phyloP scores from a whole-genome alignment of 208 protist species.

The Endotrypanum monterogeii region DNA sequence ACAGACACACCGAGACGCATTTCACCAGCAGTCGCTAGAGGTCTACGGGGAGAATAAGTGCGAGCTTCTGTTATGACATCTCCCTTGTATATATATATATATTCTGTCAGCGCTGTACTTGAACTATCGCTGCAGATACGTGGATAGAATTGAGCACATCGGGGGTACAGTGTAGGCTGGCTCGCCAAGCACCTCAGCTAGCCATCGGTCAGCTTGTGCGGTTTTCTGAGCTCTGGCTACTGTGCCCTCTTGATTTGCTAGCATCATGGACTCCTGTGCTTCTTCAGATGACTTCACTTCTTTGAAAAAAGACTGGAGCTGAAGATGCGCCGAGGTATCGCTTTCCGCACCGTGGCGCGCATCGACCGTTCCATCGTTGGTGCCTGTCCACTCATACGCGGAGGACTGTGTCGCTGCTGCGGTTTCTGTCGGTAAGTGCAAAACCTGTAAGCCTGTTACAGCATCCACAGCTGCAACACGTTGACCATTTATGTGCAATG shows the following conservation, averaged over 20 bases:
- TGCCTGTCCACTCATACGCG: slow-evolving; percentile 17
- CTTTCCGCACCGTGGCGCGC: not conserved
- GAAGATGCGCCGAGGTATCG: slow-evolving; percentile 1
- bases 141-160: slow-evolving; percentile 72
- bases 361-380: not conserved
- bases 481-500: slow-evolving; percentile 36
- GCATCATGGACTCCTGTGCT: slow-evolving; percentile 6
- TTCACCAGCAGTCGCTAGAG: too few species aligned
- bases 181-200: slow-evolving; percentile 65
- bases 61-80: too few species aligned
- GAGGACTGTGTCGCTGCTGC: not conserved
- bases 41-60: not conserved
- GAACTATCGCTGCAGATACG: slow-evolving; percentile 51
- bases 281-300: slow-evolving; percentile 30
- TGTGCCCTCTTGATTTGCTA: slow-evolving; percentile 13
- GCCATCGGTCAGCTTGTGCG: slow-evolving; percentile 46
- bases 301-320: slow-evolving; percentile 50
- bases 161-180: slow-evolving; percentile 77
- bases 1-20: not conserved
- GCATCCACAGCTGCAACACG: slow-evolving; percentile 60
- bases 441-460: slow-evolving; percentile 58
- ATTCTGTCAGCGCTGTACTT: not conserved
- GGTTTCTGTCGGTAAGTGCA: slow-evolving; percentile 34
- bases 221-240: slow-evolving; percentile 31
- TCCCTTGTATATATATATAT: too few species aligned